Base-by-base conservation (phyloP, 2,329 filamentous ascomycete genomes). In the Neopestalotiopsis rosae region DNA sequence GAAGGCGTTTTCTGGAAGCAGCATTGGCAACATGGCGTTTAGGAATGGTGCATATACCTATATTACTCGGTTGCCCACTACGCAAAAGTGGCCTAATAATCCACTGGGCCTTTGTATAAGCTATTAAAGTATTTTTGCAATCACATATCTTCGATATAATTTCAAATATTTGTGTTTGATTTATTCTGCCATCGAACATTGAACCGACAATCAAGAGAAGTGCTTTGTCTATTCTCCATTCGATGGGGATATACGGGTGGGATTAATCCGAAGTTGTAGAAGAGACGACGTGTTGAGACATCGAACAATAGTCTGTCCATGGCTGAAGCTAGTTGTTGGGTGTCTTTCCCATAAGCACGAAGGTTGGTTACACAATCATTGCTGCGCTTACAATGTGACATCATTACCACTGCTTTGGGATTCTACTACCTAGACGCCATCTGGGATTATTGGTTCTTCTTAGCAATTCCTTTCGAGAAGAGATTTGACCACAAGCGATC, bases 1-100 rank as follows among this genome's bases (percentile, higher is more conserved):
- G 45, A 64, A 62, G 59, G 59, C 59, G 59, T 62, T 62, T 17
- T 20, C 34, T 34, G 59, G 32, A 62, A 40, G 59, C 12, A 62
- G 59, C 32, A 40, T 40, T 38, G 59, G 32, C 30, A 40, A 34
- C 17, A 20, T 38, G 59, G 59, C n/a, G 59, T 62, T 40, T 40
- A 20, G 59, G 59, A 52, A 52, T 52, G 14, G 24, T 38, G 10
- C 42, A 49, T 52, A 20, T 52, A 52, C 45, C 17, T 52, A 52
- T 52, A 52, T 20, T 17, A 52, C 45, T 52, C n/a, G 45, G 45
- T 24, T n/a, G 45, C 17, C 45, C 45, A 52, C n/a, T 24, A 52
- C n/a, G 45, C 17, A n/a, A 20, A 52, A n/a, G 45, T 7, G 34
- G 24, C 24, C 24, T 28, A 28, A 3, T 28, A 28, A 28, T 28